These are phyloP conservation scores for Zoysia matrella DNA, from an alignment of 202 grass and related monocot species.

Conservation along the genomic window DNA sequence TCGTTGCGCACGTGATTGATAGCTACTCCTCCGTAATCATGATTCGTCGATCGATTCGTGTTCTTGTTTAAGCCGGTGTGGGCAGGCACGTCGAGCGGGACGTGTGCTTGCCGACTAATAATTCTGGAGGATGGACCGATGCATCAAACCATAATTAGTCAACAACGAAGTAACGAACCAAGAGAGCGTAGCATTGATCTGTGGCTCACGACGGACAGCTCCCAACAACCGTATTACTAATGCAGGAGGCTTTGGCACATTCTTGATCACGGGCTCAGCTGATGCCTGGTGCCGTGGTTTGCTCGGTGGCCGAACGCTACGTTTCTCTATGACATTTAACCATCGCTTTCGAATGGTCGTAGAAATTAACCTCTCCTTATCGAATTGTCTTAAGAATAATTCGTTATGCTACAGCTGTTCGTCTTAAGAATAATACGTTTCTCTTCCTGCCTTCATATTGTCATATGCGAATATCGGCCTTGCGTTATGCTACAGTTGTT, in stretches of 20 bases:
- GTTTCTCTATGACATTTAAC: neutral
- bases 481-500: neutral
- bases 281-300: neutral
- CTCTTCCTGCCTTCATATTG: too few species aligned
- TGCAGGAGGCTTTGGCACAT: neutral
- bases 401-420: too few species aligned
- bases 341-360: neutral
- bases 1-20: neutral
- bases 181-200: too few species aligned
- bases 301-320: neutral
- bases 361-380: neutral
- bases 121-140: neutral
- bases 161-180: neutral
- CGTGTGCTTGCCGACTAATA: neutral
- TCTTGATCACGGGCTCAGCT: neutral
- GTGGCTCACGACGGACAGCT: neutral
- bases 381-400: neutral
- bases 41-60: neutral
- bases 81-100: neutral
- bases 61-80: neutral
- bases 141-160: neutral
- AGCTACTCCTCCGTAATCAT: neutral
- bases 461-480: too few species aligned
- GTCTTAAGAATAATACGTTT: too few species aligned
- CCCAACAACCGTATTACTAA: neutral